Evolutionary conservation across 352 stramenopile species (phyloP).

Genomic region (Phytophthora brassicae): DNA sequence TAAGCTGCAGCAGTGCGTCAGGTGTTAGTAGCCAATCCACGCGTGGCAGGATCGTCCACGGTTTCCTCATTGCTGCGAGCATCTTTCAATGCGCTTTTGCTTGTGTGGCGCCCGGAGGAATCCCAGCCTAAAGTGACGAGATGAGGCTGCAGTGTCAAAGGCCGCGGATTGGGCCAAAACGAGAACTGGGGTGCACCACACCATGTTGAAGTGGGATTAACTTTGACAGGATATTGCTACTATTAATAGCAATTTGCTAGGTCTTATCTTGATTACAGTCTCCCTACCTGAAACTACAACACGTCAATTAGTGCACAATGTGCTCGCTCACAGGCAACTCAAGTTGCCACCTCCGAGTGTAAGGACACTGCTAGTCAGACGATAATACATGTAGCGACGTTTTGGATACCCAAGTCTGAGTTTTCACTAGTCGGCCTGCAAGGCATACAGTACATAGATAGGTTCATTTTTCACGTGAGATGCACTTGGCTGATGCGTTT

Average conservation of each 20-base stretch:
- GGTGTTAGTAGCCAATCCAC: constrained; percentile 43
- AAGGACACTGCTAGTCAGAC: no score
- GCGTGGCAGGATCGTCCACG: constrained; percentile 27
- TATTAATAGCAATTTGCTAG: no score
- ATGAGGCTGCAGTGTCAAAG: constrained; percentile 20
- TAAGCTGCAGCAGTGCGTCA: constrained; percentile 48
- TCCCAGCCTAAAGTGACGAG: constrained; percentile 8
- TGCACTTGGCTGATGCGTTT: not conserved
- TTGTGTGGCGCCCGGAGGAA: not conserved
- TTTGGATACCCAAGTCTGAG: no score
- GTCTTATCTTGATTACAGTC: no score
- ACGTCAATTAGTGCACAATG: no score
- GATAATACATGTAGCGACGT: no score
- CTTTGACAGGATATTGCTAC: no score
- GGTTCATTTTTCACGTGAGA: constrained; percentile 5
- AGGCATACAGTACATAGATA: constrained; percentile 10
- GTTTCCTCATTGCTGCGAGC: constrained; percentile 19
- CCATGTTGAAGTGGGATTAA: constrained; percentile 11
- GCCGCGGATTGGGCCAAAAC: not conserved
- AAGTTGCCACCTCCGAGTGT: no score
- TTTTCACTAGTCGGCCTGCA: not conserved
- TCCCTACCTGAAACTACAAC: no score
- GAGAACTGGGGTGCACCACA: not conserved
- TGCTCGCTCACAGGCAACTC: no score
- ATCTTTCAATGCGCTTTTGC: no score